Base-by-base conservation (phyloP, 768 basidiomycete species). In the Kwoniella heveanensis region DNA sequence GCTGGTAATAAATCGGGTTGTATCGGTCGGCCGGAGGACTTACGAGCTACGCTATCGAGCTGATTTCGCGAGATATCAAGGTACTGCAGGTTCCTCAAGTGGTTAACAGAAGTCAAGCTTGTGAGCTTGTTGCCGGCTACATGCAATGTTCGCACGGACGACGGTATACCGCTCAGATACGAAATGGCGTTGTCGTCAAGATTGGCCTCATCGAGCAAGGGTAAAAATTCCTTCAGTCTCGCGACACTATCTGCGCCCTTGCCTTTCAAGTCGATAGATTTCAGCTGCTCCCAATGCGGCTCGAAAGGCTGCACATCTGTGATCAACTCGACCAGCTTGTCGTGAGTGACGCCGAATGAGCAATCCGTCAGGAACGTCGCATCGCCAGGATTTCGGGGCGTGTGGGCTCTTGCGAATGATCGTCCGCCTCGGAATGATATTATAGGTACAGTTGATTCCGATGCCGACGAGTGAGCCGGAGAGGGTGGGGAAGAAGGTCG, bases 261-360 rank as follows among this genome's bases (percentile, higher is more conserved):
- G 32, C 83, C 80, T 26, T 86, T 86, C 59, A 99, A 82, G 76
- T 97, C 88, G 69, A 99, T 87, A 25, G 82, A 80, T 60, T 73
- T 82, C 63, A 99, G 81, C 44, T 85, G 83, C 71, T 97, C 94
- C 96, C 96, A 99, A 76, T 91, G 85, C 24, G 94, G 92, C 74
- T 93, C 91, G 79, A 90, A 96, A 21, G 94, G 92, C 75, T 93
- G 89, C 13, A 93, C 87, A 72, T 97, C 93, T 47, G 94, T 97
- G 74, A 99, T 91, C 71, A 91, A 87, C 78, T 90, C 86, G 1
- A 98, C 89, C 5, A 99, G 85, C 49, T 86, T 85, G 77, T 97
- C 95, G 72, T 91, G 91, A n/a, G 92, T 86, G 48, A 97, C 88
- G 17, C 86, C 92, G 77, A 99, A 99, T 46, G 94, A 97, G 76